A percentile compares a stretch with the other conserved stretches of the same genome.
These are phyloP conservation scores for Periconia sp. DNA, from an alignment of 2,329 filamentous ascomycete species.

Conservation along the genomic window DNA sequence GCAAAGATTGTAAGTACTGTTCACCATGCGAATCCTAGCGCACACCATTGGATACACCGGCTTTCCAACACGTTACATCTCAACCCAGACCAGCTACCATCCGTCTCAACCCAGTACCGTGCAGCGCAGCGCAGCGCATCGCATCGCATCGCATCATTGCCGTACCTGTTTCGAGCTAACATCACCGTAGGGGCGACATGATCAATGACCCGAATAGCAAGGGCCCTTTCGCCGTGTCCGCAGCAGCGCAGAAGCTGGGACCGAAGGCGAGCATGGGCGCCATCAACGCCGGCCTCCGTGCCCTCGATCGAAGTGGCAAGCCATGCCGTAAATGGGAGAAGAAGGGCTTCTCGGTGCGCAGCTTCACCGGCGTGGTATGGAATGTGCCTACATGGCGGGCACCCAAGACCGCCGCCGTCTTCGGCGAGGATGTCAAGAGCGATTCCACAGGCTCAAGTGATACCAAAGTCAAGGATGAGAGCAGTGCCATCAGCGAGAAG, in stretches of 20 bases:
- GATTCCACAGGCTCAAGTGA: conserved; percentile 63
- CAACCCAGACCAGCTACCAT: neutral
- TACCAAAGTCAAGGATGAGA: conserved; percentile 62
- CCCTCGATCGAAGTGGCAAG: conserved; percentile 88
- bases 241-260: conserved; percentile 77
- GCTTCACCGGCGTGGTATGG: conserved; percentile 88
- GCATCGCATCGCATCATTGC: conserved; percentile 21
- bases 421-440: conserved; percentile 66
- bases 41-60: neutral
- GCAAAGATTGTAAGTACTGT: conserved; percentile 78
- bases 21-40: conserved; percentile 6
- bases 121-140: neutral
- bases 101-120: neutral
- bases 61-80: neutral
- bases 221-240: conserved; percentile 48
- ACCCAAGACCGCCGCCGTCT: conserved; percentile 63
- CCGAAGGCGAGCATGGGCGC: conserved; percentile 97
- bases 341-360: conserved; percentile 84
- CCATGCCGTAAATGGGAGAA: conserved; percentile 92
- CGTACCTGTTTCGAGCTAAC: too few relatives aligned
- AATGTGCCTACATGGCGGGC: conserved; percentile 83
- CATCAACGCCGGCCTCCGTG: conserved; percentile 94
- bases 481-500: conserved; percentile 66
- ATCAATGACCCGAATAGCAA: conserved; percentile 51
- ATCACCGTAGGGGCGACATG: conserved; percentile 53